These are phyloP conservation scores for Paraphaeosphaeria sporulosa DNA, from an alignment of 2,329 filamentous ascomycete species.

Conservation along the genomic window DNA sequence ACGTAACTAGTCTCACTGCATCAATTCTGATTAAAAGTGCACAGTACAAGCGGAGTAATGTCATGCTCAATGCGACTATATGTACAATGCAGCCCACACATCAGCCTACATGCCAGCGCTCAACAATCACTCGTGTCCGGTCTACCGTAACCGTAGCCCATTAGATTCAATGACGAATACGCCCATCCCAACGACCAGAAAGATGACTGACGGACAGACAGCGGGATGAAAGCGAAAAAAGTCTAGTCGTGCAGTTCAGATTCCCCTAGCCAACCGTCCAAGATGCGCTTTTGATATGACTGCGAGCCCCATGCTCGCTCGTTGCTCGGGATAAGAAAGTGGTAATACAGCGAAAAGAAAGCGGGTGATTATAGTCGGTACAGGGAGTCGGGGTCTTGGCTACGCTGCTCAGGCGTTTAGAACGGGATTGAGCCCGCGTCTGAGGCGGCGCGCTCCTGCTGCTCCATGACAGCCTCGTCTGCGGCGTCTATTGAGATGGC, in stretches of 20 bases:
- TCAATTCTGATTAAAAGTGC: slow-evolving; percentile 2
- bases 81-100: slow-evolving; percentile 37
- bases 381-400: slow-evolving; percentile 20
- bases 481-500: slow-evolving; percentile 73
- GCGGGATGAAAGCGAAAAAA: slow-evolving; percentile 13
- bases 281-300: slow-evolving; percentile 28
- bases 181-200: slow-evolving; percentile 21
- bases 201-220: slow-evolving; percentile 2
- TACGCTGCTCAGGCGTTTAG: slow-evolving; percentile 30
- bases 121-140: background rate
- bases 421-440: slow-evolving; percentile 49
- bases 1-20: slow-evolving; percentile 10
- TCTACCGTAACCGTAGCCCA: slow-evolving; percentile 24
- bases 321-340: slow-evolving; percentile 41
- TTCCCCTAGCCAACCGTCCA: slow-evolving; percentile 36
- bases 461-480: slow-evolving; percentile 52
- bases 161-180: slow-evolving; percentile 25
- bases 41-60: slow-evolving; percentile 24
- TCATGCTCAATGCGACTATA: slow-evolving; percentile 41
- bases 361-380: slow-evolving; percentile 44
- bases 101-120: slow-evolving; percentile 17
- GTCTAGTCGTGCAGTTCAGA: slow-evolving; percentile 30
- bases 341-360: slow-evolving; percentile 53
- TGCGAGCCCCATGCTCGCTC: slow-evolving; percentile 32
- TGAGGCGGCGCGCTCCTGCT: slow-evolving; percentile 44